phyloP scores from a whole-genome alignment of 768 basidiomycete genomes.

The Russula compacta region DNA sequence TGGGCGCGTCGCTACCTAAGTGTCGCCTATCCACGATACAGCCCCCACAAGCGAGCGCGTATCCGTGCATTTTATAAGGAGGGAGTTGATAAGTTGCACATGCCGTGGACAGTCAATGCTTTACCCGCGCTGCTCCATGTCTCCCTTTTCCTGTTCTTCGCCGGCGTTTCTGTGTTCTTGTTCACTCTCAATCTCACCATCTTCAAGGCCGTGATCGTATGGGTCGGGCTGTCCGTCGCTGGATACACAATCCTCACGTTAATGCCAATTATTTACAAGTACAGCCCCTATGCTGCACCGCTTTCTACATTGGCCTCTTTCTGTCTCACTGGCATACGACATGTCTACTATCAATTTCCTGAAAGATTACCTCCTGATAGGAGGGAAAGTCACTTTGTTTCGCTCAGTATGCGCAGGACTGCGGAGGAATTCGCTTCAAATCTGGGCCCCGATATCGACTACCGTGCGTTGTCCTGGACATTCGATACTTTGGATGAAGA shows the following conservation, averaged over 20 bases:
- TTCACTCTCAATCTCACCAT: slow-evolving; percentile 22
- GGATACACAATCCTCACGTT: slow-evolving; percentile 14
- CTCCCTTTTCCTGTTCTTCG: slow-evolving; percentile 44
- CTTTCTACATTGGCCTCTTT: neutral
- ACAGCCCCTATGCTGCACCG: slow-evolving; percentile 4
- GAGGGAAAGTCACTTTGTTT: neutral
- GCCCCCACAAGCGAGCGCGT: slow-evolving; percentile 30
- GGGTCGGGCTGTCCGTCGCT: slow-evolving; percentile 4
- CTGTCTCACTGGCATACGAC: neutral
- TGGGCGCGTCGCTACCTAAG: slow-evolving; percentile 36
- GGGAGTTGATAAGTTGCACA: slow-evolving; percentile 32
- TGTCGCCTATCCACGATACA: slow-evolving; percentile 25
- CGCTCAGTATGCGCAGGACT: neutral
- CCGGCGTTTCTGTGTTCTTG: slow-evolving; percentile 39
- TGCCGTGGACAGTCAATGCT: slow-evolving; percentile 34
- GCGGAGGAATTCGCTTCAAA: neutral
- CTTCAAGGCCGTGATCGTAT: slow-evolving; percentile 3
- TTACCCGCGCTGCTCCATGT: slow-evolving; percentile 42
- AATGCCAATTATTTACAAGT: slow-evolving; percentile 3
- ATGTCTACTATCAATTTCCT: neutral
- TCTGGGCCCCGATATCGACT: neutral
- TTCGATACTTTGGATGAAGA: neutral
- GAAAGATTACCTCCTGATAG: too few species aligned
- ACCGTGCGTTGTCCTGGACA: neutral
- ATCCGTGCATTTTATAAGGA: slow-evolving; percentile 32